phyloP scores from a whole-genome alignment of 1,284 basidiomycete genomes.

The Bjerkandera adusta region DNA sequence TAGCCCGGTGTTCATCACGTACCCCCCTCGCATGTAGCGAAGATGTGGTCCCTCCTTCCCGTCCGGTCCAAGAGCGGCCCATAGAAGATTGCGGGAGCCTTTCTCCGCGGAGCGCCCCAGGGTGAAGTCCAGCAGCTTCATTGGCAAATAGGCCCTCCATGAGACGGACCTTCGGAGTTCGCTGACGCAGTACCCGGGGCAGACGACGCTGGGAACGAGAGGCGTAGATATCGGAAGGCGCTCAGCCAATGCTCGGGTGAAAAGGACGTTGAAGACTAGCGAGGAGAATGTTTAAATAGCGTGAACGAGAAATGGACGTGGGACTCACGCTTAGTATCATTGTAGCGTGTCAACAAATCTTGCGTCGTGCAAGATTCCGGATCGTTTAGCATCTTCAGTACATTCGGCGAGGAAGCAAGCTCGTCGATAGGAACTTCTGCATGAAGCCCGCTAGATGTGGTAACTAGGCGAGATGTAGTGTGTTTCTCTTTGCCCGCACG shows the following conservation, averaged over 20 bases:
- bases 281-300: conserved; percentile 26
- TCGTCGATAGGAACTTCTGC: conserved; percentile 19
- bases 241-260: conserved; percentile 38
- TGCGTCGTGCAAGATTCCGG: conserved; percentile 24
- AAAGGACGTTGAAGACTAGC: conserved; percentile 42
- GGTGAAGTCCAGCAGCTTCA: conserved; percentile 26
- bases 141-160: background rate
- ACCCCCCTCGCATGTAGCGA: conserved; percentile 37
- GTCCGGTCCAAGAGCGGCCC: conserved; percentile 33
- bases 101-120: conserved; percentile 34
- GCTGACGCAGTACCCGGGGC: conserved; percentile 49
- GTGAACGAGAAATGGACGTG: background rate
- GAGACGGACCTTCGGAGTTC: conserved; percentile 31
- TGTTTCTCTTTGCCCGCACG: conserved; percentile 15
- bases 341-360: conserved; percentile 27
- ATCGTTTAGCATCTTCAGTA: conserved; percentile 25
- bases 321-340: conserved; percentile 33
- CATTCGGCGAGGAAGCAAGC: conserved; percentile 14
- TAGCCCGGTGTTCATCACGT: conserved; percentile 26
- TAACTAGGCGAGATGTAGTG: conserved; percentile 21
- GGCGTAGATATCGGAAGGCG: conserved; percentile 26
- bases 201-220: conserved; percentile 36
- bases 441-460: conserved; percentile 29
- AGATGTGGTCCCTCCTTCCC: conserved; percentile 20
- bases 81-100: conserved; percentile 41